These are phyloP conservation scores for Blumeria graminis DNA, from an alignment of 2,329 filamentous ascomycete species.

Conservation along the genomic window DNA sequence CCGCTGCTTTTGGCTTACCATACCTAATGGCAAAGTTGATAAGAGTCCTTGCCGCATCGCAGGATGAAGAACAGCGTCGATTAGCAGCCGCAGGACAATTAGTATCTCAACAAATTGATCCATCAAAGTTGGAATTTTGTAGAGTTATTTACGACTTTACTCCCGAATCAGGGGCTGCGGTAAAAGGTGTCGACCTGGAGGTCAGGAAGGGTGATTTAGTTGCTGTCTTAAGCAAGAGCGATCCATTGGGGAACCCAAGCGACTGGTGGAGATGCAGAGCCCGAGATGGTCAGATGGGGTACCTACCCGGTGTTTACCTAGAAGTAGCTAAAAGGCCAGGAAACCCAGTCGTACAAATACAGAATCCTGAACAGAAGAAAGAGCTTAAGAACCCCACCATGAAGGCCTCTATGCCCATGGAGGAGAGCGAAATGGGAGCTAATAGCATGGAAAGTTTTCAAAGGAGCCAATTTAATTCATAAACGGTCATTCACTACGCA, in stretches of 20 bases:
- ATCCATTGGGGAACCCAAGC: constrained; percentile 72
- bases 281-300: constrained; percentile 72
- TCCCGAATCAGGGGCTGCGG: constrained; percentile 41
- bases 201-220: constrained; percentile 92
- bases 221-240: constrained; percentile 75
- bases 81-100: constrained; percentile 26
- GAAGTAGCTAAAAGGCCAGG: constrained; percentile 40
- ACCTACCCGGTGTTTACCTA: constrained; percentile 75
- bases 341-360: constrained; percentile 16
- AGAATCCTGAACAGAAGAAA: constrained; percentile 21
- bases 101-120: constrained; percentile 39
- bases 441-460: constrained; percentile 46
- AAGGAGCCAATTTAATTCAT: constrained; percentile 44
- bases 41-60: constrained; percentile 53
- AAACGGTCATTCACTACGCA: constrained; percentile 2
- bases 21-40: constrained; percentile 97
- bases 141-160: constrained; percentile 85
- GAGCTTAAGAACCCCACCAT: constrained; percentile 19
- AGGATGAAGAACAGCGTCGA: constrained; percentile 53
- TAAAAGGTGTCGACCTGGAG: constrained; percentile 59
- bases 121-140: constrained; percentile 87
- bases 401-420: constrained; percentile 18
- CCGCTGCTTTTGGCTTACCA: constrained; percentile 83
- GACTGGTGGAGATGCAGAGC: constrained; percentile 97
- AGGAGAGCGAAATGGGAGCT: constrained; percentile 36